Conservation (phyloP, 768 basidiomycete species). For the Tephrocybe sp. region DNA sequence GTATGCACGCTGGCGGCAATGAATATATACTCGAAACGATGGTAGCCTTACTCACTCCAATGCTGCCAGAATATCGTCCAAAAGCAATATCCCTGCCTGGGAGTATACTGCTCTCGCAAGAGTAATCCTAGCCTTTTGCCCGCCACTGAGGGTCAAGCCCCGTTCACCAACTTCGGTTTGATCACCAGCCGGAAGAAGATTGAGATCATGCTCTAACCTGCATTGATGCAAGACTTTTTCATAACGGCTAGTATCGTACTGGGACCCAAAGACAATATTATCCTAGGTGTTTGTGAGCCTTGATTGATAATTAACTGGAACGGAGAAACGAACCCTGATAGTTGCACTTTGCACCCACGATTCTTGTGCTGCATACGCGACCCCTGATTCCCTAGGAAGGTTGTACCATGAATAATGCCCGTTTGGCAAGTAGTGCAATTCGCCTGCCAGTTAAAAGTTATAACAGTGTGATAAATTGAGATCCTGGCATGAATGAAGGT, state of each 20-base stretch:
- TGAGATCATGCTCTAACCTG: slow-evolving; percentile 68
- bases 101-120: slow-evolving; percentile 46
- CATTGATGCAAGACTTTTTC: slow-evolving; percentile 73
- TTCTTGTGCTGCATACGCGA: slow-evolving; percentile 82
- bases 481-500: background rate
- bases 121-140: slow-evolving; percentile 48
- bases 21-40: too few relatives aligned
- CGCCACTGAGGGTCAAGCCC: slow-evolving; percentile 54
- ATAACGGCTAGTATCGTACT: slow-evolving; percentile 75
- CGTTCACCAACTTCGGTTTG: slow-evolving; percentile 70
- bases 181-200: slow-evolving; percentile 66
- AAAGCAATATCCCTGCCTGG: slow-evolving; percentile 54
- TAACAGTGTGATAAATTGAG: background rate
- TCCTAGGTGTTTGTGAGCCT: slow-evolving; percentile 34
- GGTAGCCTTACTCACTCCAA: slow-evolving; percentile 43
- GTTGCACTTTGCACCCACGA: slow-evolving; percentile 84
- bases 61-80: slow-evolving; percentile 72
- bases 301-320: background rate
- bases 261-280: slow-evolving; percentile 79
- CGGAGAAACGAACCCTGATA: slow-evolving; percentile 41
- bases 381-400: slow-evolving; percentile 64
- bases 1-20: slow-evolving; percentile 53
- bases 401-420: slow-evolving; percentile 60
- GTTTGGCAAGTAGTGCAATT: slow-evolving; percentile 61
- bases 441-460: slow-evolving; percentile 32